These are phyloP conservation scores for Rhizomucor pusillus DNA, from an alignment of 371 early-diverging fungal genomes.

Conservation along the genomic window DNA sequence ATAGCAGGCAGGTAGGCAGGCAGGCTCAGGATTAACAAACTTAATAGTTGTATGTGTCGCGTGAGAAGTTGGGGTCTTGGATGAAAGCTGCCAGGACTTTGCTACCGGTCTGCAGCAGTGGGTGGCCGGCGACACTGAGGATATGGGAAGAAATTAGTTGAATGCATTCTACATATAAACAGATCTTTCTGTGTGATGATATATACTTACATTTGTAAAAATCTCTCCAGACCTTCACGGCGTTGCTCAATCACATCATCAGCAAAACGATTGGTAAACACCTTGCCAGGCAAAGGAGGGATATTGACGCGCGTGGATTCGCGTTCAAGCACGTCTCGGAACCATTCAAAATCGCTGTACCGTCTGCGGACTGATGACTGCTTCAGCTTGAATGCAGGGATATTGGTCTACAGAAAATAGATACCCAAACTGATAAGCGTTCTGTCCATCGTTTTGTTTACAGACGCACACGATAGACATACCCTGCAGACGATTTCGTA, in stretches of 20 bases:
- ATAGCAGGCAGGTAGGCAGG: neutral
- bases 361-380: conserved; percentile 85
- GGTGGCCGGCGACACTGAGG: conserved; percentile 90
- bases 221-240: conserved; percentile 89
- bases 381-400: conserved; percentile 93
- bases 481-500: conserved; percentile 94
- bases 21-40: neutral
- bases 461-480: conserved; percentile 28
- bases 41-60: conserved; percentile 73
- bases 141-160: neutral
- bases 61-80: conserved; percentile 86
- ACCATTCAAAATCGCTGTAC: conserved; percentile 98
- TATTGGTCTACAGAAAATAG: conserved; percentile 77
- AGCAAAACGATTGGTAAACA: conserved; percentile 92
- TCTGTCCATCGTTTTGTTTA: conserved; percentile 1
- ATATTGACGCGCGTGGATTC: conserved; percentile 92
- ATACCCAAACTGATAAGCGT: conserved; percentile 12
- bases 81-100: conserved; percentile 94
- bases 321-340: conserved; percentile 89
- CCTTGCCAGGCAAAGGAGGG: conserved; percentile 95
- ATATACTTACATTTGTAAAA: conserved; percentile 88
- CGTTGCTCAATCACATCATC: conserved; percentile 94
- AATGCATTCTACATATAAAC: neutral
- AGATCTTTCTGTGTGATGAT: neutral
- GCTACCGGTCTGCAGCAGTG: conserved; percentile 95